Evolutionary conservation across 331 rosid genomes (phyloP).

Genomic region (Prunus yedoensis): DNA sequence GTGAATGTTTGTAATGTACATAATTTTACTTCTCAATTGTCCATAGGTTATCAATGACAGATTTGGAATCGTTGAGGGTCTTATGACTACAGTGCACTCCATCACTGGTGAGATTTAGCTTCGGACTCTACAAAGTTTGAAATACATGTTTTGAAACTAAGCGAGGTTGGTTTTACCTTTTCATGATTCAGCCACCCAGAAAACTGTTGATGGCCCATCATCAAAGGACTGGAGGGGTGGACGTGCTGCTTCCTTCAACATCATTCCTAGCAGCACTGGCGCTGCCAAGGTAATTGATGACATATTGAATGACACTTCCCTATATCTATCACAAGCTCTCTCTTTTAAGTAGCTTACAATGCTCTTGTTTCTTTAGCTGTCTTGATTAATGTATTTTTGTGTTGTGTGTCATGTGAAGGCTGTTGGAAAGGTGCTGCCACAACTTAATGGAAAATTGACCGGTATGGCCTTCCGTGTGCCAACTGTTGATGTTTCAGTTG

Average conservation of each 20-base stretch:
- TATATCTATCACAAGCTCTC: neutral
- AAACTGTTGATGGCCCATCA: conserved; percentile 94
- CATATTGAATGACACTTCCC: neutral
- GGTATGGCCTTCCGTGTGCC: conserved; percentile 92
- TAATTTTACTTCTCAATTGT: neutral
- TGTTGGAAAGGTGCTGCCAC: conserved; percentile 81
- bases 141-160: neutral
- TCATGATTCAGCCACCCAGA: conserved; percentile 67
- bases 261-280: conserved; percentile 91
- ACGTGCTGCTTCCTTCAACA: conserved; percentile 91
- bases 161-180: neutral
- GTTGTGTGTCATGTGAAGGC: conserved; percentile 41
- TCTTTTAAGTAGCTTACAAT: neutral
- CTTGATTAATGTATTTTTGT: neutral
- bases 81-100: conserved; percentile 81
- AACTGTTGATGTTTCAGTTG: conserved; percentile 82
- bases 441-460: conserved; percentile 71
- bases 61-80: conserved; percentile 88
- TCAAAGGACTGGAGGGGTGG: conserved; percentile 95
- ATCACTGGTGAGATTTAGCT: conserved; percentile 55
- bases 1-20: neutral
- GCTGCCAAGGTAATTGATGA: conserved; percentile 73
- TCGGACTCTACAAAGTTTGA: neutral
- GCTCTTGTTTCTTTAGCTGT: neutral
- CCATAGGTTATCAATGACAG: conserved; percentile 69